These are phyloP conservation scores for Acer campestre DNA, from an alignment of 345 rosid species.

Conservation along the genomic window DNA sequence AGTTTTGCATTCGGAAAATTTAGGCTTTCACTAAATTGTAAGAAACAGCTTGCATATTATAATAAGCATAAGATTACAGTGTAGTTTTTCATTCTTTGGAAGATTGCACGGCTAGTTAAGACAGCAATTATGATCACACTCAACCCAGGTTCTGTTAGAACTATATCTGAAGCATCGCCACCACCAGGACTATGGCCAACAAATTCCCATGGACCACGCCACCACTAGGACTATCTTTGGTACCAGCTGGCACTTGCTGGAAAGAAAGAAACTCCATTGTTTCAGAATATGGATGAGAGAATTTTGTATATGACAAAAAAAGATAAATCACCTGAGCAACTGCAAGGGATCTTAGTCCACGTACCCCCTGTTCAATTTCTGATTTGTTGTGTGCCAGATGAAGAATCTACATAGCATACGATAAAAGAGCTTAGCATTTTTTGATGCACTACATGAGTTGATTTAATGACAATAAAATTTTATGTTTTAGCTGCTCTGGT, in stretches of 20 bases:
- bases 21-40: not conserved
- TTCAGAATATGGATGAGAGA: not conserved
- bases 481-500: conserved; percentile 50
- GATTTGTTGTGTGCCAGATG: conserved; percentile 52
- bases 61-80: conserved; percentile 34
- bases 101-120: conserved; percentile 62
- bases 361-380: conserved; percentile 45
- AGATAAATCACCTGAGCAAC: conserved; percentile 54
- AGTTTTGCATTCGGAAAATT: not conserved
- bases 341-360: conserved; percentile 67
- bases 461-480: not conserved
- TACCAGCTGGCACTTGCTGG: conserved; percentile 55
- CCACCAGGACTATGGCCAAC: conserved; percentile 59
- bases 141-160: conserved; percentile 62
- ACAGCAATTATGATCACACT: conserved; percentile 66
- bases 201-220: conserved; percentile 60
- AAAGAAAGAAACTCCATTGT: not conserved
- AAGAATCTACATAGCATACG: conserved; percentile 40
- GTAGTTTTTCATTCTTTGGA: conserved; percentile 71
- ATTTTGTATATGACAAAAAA: not conserved
- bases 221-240: conserved; percentile 52
- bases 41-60: not conserved
- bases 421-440: conserved; percentile 4
- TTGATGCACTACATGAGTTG: not conserved
- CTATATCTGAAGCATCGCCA: conserved; percentile 55